Conservation (phyloP, 768 basidiomycete species). For the Termitomyces sp. region DNA sequence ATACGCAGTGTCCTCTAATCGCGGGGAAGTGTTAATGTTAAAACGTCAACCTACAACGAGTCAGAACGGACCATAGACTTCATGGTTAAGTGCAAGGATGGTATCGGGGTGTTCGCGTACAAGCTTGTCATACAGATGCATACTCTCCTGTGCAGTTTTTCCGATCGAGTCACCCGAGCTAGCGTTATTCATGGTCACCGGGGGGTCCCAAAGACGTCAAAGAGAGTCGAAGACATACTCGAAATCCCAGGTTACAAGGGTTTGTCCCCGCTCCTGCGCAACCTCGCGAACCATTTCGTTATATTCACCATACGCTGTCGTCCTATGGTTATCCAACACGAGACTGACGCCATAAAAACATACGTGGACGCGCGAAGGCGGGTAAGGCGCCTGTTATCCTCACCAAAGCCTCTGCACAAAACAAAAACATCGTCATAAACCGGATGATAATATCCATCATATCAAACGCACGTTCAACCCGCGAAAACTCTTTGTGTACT, state of each 20-base stretch:
- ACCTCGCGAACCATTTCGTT: conserved; percentile 30
- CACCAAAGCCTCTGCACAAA: conserved; percentile 27
- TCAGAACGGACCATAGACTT: conserved; percentile 20
- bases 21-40: no score
- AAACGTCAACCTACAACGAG: background rate
- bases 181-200: background rate
- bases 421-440: no score
- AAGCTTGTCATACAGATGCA: conserved; percentile 17
- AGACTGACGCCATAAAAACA: background rate
- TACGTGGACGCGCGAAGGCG: conserved; percentile 36
- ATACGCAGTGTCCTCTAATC: background rate
- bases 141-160: conserved; percentile 16
- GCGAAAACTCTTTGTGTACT: conserved; percentile 31
- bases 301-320: conserved; percentile 33
- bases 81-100: conserved; percentile 29
- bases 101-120: conserved; percentile 18
- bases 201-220: background rate
- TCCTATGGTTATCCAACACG: background rate
- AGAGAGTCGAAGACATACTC: conserved; percentile 21
- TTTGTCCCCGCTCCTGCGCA: conserved; percentile 24
- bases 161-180: conserved; percentile 27
- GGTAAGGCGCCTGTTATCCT: conserved; percentile 31
- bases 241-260: conserved; percentile 32
- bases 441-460: no score
- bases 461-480: conserved; percentile 25